These are phyloP conservation scores for Sonneratia alba DNA, from an alignment of 345 rosid species.

Conservation along the genomic window DNA sequence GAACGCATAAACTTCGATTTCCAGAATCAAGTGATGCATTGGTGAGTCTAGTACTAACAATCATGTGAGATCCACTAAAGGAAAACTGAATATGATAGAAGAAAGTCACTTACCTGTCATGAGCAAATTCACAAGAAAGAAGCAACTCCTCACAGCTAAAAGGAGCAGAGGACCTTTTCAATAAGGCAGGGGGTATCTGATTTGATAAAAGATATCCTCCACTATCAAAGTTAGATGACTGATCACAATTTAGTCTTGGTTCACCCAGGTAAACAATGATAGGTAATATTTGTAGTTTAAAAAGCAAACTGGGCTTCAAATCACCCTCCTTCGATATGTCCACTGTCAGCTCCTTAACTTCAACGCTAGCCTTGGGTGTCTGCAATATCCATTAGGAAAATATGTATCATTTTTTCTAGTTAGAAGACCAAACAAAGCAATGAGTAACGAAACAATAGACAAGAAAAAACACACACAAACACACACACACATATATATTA, in stretches of 20 bases:
- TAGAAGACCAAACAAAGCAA: neutral
- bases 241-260: slow-evolving; percentile 47
- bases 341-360: slow-evolving; percentile 63
- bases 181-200: slow-evolving; percentile 32
- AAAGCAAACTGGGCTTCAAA: slow-evolving; percentile 51
- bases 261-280: slow-evolving; percentile 55
- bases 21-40: neutral
- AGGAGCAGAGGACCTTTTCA: slow-evolving; percentile 58
- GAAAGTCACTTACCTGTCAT: slow-evolving; percentile 56
- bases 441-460: neutral
- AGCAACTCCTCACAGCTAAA: slow-evolving; percentile 72
- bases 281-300: slow-evolving; percentile 66
- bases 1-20: neutral
- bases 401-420: neutral
- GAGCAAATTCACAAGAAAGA: slow-evolving; percentile 78
- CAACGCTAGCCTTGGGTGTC: slow-evolving; percentile 55
- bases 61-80: neutral
- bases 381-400: slow-evolving; percentile 25
- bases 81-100: neutral
- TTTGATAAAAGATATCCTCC: slow-evolving; percentile 30
- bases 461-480: too few species aligned
- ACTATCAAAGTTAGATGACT: slow-evolving; percentile 29
- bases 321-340: slow-evolving; percentile 80
- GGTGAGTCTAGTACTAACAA: neutral
- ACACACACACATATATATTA: too few species aligned